phyloP scores from a whole-genome alignment of 345 rosid species.

The Eucalyptus rudis region DNA sequence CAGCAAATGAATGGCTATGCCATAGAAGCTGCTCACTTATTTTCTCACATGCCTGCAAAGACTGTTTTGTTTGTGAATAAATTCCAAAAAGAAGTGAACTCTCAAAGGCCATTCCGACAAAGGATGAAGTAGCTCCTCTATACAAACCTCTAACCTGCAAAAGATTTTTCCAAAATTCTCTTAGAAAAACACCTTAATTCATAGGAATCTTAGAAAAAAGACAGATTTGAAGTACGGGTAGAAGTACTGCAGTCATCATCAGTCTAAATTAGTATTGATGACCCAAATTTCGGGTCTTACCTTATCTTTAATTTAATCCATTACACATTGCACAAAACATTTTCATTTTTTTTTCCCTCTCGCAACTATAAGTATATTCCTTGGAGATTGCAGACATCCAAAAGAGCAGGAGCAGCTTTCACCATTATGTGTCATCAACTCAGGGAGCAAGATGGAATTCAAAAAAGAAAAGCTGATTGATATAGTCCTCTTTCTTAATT shows the following conservation, averaged over 20 bases:
- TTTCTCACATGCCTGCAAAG: constrained; percentile 40
- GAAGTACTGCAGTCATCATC: background rate
- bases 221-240: background rate
- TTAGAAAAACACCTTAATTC: background rate
- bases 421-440: too few species aligned
- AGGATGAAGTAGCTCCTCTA: constrained; percentile 82
- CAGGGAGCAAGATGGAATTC: too few species aligned
- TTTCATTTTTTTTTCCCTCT: too few species aligned
- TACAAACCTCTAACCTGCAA: constrained; percentile 80
- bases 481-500: too few species aligned
- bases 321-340: too few species aligned
- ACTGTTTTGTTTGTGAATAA: constrained; percentile 85
- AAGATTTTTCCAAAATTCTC: background rate
- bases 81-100: constrained; percentile 88
- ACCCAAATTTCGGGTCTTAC: too few species aligned
- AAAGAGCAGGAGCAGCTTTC: too few species aligned
- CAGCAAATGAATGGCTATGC: background rate
- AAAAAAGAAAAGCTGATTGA: too few species aligned
- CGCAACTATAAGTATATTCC: too few species aligned
- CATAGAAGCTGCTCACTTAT: background rate
- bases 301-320: too few species aligned
- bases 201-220: background rate
- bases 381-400: too few species aligned
- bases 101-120: constrained; percentile 84
- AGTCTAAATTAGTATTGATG: background rate